These are phyloP conservation scores for Tagetes patula DNA, from an alignment of 129 eudicot species.

Conservation along the genomic window DNA sequence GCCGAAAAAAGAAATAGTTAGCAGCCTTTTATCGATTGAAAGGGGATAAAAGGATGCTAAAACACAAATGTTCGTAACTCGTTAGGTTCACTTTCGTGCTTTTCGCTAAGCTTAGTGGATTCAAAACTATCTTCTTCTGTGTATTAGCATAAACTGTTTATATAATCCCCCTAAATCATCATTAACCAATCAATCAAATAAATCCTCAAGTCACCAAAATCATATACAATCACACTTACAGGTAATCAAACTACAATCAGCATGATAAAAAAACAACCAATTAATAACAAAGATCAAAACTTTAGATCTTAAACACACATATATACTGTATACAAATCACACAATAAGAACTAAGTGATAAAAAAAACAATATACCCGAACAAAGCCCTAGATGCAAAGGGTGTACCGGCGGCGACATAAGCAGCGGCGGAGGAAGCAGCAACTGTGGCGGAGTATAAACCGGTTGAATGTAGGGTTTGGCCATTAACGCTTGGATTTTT, in stretches of 20 bases:
- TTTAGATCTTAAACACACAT: not conserved
- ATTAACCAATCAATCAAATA: not conserved
- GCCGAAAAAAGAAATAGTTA: too few species aligned
- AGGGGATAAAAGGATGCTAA: too few species aligned
- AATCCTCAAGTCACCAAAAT: not conserved
- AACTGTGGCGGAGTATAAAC: slow-evolving; percentile 53
- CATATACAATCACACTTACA: not conserved
- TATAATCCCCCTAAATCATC: not conserved
- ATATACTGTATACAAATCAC: not conserved
- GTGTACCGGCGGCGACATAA: slow-evolving; percentile 44
- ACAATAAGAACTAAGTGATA: not conserved
- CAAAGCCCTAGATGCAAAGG: slow-evolving; percentile 60
- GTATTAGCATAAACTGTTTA: not conserved
- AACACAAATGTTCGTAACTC: too few species aligned
- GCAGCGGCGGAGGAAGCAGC: slow-evolving; percentile 67
- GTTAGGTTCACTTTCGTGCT: too few species aligned
- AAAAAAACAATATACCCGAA: slow-evolving; percentile 43
- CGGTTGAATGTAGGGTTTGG: slow-evolving; percentile 47
- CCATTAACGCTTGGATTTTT: slow-evolving; percentile 47
- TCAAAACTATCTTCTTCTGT: not conserved
- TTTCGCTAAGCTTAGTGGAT: not conserved
- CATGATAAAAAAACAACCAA: not conserved
- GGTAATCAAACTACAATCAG: not conserved
- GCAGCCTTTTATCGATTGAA: too few species aligned
- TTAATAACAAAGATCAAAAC: not conserved